These are phyloP conservation scores for Meyerozyma athensensis DNA, from an alignment of 1,139 yeast genomes.

Conservation along the genomic window DNA sequence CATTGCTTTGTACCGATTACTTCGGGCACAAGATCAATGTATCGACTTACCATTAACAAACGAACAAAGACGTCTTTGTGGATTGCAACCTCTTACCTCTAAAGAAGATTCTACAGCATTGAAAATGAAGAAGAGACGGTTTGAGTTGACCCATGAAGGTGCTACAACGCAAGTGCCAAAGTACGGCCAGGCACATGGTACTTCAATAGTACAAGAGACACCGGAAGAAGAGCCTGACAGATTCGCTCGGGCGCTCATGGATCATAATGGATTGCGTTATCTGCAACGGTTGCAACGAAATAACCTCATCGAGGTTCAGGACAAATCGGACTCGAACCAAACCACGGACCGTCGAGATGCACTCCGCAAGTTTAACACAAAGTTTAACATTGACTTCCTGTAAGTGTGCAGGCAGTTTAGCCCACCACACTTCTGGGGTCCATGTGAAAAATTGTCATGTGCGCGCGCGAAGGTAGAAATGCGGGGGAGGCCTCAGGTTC, in stretches of 20 bases:
- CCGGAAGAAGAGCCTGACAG: not conserved
- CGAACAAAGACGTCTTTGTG: conserved; percentile 33
- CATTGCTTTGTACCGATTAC: conserved; percentile 17
- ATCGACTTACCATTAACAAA: conserved; percentile 37
- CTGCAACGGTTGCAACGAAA: not conserved
- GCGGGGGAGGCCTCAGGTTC: too few species aligned
- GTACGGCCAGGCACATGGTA: not conserved
- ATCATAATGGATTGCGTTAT: too few species aligned
- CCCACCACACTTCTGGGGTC: not conserved
- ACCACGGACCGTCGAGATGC: not conserved
- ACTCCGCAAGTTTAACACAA: not conserved
- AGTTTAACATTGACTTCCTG: conserved; percentile 1
- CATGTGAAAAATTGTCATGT: conserved; percentile 2
- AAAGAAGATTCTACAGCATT: not conserved
- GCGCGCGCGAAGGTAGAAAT: too few species aligned
- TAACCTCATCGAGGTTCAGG: not conserved
- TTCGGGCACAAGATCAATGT: conserved; percentile 37
- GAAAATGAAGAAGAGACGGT: not conserved
- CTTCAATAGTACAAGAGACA: not conserved
- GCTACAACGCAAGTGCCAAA: not conserved
- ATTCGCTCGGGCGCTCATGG: too few species aligned
- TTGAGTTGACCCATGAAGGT: not conserved
- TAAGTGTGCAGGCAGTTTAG: too few species aligned
- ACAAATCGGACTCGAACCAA: not conserved
- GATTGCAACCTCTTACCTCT: conserved; percentile 15